These are phyloP conservation scores for Claviceps quebecensis DNA, from an alignment of 2,329 filamentous ascomycete genomes.

Conservation along the genomic window DNA sequence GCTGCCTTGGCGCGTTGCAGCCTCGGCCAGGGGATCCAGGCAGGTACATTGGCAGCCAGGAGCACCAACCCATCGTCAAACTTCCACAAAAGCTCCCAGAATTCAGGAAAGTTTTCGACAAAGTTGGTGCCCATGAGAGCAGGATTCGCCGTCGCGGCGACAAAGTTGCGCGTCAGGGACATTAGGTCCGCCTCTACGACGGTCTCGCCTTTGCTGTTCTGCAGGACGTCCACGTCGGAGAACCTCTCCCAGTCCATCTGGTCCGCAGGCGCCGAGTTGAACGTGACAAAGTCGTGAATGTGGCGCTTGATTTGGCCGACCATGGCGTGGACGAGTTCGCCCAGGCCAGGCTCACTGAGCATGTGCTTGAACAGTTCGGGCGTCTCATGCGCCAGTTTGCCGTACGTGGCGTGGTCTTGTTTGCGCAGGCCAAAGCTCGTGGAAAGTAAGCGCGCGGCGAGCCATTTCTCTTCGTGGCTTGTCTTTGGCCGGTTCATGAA, in stretches of 20 bases:
- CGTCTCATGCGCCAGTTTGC: slow-evolving; percentile 15
- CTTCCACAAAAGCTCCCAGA: slow-evolving; percentile 24
- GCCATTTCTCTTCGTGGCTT: slow-evolving; percentile 11
- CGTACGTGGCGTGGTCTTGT: slow-evolving; percentile 18
- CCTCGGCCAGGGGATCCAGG: slow-evolving; percentile 19
- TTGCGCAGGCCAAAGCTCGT: slow-evolving; percentile 20
- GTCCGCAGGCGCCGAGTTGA: slow-evolving; percentile 23
- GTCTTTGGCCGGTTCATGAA: slow-evolving; percentile 17
- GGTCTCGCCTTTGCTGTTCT: slow-evolving; percentile 11
- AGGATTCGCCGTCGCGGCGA: slow-evolving; percentile 20
- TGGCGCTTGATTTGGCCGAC: slow-evolving; percentile 14
- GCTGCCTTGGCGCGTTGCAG: slow-evolving; percentile 19
- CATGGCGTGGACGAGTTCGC: slow-evolving; percentile 10
- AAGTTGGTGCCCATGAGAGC: slow-evolving; percentile 27
- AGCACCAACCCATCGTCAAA: slow-evolving; percentile 21
- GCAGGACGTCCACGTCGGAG: slow-evolving; percentile 18
- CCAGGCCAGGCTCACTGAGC: slow-evolving; percentile 13
- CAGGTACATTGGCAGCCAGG: slow-evolving; percentile 17
- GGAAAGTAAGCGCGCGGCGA: slow-evolving; percentile 15
- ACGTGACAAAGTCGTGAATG: slow-evolving; percentile 23
- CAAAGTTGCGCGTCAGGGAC: slow-evolving; percentile 21
- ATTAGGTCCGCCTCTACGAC: slow-evolving; percentile 21
- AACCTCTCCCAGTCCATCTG: slow-evolving; percentile 25
- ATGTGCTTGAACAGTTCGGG: slow-evolving; percentile 14
- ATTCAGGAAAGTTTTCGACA: slow-evolving; percentile 24